phyloP scores from a whole-genome alignment of 306 rosid species.

The Pyrus pyrifolia region DNA sequence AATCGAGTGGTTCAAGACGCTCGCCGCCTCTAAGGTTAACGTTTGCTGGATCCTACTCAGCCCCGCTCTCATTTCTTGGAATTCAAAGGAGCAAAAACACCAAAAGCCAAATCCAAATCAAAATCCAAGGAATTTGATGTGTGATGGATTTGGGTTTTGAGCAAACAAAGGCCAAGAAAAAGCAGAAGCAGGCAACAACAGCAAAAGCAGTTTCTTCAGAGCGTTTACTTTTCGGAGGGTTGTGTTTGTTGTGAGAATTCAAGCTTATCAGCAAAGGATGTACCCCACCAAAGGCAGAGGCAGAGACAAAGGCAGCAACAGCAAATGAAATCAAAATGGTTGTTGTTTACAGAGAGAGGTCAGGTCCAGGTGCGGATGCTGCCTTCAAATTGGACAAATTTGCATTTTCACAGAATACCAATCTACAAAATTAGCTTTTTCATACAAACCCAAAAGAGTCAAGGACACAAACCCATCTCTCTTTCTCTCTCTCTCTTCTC shows the following conservation, averaged over 20 bases:
- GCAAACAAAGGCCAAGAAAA: too few species aligned
- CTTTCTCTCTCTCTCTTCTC: constrained; percentile 1
- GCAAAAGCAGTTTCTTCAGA: too few species aligned
- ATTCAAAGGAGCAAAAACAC: not conserved
- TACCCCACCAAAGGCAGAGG: not conserved
- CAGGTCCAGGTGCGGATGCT: constrained; percentile 33
- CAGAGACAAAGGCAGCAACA: not conserved
- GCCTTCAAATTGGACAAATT: constrained; percentile 50
- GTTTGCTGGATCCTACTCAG: not conserved
- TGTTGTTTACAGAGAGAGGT: not conserved
- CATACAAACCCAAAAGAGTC: constrained; percentile 16
- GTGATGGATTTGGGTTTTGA: not conserved
- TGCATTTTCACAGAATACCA: constrained; percentile 38
- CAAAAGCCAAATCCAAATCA: not conserved
- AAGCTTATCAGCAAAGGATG: constrained; percentile 8
- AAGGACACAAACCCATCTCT: constrained; percentile 25
- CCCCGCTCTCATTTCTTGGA: not conserved
- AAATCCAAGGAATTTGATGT: too few species aligned
- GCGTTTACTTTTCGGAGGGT: not conserved
- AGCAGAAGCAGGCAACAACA: too few species aligned
- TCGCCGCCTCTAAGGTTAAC: constrained; percentile 84
- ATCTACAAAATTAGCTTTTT: constrained; percentile 34
- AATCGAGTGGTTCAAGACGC: constrained; percentile 79
- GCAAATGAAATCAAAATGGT: constrained; percentile 17
- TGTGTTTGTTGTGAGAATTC: not conserved